Conservation (phyloP, 495 filamentous ascomycete species). For the Penicillium cosmopolitanum region DNA sequence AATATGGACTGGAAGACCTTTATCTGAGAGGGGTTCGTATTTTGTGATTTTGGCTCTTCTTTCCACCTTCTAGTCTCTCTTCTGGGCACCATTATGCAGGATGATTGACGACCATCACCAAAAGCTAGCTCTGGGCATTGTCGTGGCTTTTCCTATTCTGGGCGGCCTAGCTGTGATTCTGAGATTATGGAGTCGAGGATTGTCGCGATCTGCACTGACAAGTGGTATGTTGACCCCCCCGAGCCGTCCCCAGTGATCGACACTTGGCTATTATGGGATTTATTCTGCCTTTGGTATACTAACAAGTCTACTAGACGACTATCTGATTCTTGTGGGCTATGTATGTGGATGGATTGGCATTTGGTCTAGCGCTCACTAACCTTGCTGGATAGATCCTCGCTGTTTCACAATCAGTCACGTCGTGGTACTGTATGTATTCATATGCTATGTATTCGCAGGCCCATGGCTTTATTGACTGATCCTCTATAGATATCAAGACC, state of each 20-base stretch:
- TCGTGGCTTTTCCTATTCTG: slow-evolving; percentile 50
- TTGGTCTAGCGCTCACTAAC: background rate
- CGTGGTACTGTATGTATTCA: slow-evolving; percentile 35
- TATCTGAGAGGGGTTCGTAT: background rate
- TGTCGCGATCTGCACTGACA: slow-evolving; percentile 36
- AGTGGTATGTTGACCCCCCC: slow-evolving; percentile 23
- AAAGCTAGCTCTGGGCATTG: slow-evolving; percentile 47
- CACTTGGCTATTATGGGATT: background rate
- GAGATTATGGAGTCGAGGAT: slow-evolving; percentile 47
- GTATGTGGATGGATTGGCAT: slow-evolving; percentile 11
- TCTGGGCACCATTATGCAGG: background rate
- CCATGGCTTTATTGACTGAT: background rate
- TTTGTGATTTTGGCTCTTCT: background rate
- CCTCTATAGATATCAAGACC: slow-evolving; percentile 52
- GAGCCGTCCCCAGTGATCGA: slow-evolving; percentile 15
- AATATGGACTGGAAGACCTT: background rate
- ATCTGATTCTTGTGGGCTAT: slow-evolving; percentile 28
- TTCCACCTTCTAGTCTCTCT: background rate
- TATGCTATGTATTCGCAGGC: background rate
- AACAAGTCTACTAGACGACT: slow-evolving; percentile 26
- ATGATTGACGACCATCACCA: slow-evolving; percentile 38
- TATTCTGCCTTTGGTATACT: slow-evolving; percentile 5
- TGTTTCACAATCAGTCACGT: slow-evolving; percentile 28
- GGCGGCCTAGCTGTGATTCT: slow-evolving; percentile 46
- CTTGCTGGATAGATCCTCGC: slow-evolving; percentile 25